These are phyloP conservation scores for Chaetomium olivaceum DNA, from an alignment of 2,329 filamentous ascomycete species.

Conservation along the genomic window DNA sequence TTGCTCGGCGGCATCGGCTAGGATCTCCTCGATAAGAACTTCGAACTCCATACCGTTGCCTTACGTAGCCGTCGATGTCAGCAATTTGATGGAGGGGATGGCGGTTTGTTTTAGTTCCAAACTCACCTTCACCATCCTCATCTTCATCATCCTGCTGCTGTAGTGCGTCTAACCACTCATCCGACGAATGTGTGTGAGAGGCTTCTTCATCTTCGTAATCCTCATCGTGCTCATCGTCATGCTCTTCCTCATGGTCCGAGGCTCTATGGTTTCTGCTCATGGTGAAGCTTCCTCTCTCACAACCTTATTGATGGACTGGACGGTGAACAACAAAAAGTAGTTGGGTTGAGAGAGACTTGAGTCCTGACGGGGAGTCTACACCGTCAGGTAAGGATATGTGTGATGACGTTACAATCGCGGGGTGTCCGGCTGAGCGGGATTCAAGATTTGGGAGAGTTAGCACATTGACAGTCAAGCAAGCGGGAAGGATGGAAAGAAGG, in stretches of 20 bases:
- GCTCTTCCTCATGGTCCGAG: not conserved
- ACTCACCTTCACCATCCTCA: constrained; percentile 35
- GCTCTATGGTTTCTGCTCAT: not conserved
- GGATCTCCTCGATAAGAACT: constrained; percentile 29
- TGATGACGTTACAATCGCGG: constrained; percentile 10
- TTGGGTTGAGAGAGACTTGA: not conserved
- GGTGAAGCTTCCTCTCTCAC: not conserved
- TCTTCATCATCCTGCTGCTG: constrained; percentile 31
- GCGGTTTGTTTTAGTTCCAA: constrained; percentile 1
- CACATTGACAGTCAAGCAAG: not conserved
- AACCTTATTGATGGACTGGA: not conserved
- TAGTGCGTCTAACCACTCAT: not conserved
- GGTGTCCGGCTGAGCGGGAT: not conserved
- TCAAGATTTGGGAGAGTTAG: not conserved
- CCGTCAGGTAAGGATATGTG: not conserved
- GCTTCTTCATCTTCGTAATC: not conserved
- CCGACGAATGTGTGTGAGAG: not conserved
- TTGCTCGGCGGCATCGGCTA: constrained; percentile 26
- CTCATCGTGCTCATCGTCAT: not conserved
- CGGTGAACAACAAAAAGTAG: not conserved
- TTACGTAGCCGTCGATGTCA: not conserved
- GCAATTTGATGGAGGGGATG: not conserved
- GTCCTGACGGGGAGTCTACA: not conserved
- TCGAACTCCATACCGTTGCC: constrained; percentile 27
- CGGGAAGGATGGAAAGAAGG: not conserved